These are phyloP conservation scores for Phialocephala sp. DNA, from an alignment of 2,329 filamentous ascomycete species.

Conservation along the genomic window DNA sequence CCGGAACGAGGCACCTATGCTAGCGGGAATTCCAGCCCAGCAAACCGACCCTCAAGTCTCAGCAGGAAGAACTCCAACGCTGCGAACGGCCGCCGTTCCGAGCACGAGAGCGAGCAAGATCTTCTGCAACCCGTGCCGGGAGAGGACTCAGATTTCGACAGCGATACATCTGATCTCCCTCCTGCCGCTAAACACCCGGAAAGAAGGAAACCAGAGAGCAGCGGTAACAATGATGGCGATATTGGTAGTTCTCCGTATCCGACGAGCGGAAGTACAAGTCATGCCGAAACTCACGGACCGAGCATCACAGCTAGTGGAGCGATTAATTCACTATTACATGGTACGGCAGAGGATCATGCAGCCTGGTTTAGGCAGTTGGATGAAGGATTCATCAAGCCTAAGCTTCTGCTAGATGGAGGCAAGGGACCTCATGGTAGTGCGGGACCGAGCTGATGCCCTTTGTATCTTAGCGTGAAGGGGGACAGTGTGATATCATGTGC, in stretches of 20 bases:
- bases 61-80: slow-evolving; percentile 58
- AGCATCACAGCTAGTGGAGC: slow-evolving; percentile 72
- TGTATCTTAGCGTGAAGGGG: not conserved
- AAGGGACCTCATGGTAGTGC: slow-evolving; percentile 39
- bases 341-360: slow-evolving; percentile 82
- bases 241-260: slow-evolving; percentile 37
- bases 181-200: slow-evolving; percentile 55
- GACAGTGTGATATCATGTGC: not conserved
- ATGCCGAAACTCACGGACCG: slow-evolving; percentile 36
- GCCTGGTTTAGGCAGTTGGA: slow-evolving; percentile 91
- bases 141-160: slow-evolving; percentile 60
- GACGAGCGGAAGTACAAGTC: slow-evolving; percentile 36
- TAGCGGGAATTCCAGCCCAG: slow-evolving; percentile 44
- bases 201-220: slow-evolving; percentile 23
- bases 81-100: slow-evolving; percentile 42
- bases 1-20: slow-evolving; percentile 43
- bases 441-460: slow-evolving; percentile 8
- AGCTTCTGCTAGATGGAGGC: slow-evolving; percentile 77
- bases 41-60: slow-evolving; percentile 49
- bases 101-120: slow-evolving; percentile 60
- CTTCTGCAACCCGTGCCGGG: slow-evolving; percentile 51
- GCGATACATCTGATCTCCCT: slow-evolving; percentile 70
- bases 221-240: slow-evolving; percentile 19
- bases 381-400: slow-evolving; percentile 95
- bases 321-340: slow-evolving; percentile 79